Base-by-base conservation (phyloP, 2,329 filamentous ascomycete species). In the Exophiala mesophila region DNA sequence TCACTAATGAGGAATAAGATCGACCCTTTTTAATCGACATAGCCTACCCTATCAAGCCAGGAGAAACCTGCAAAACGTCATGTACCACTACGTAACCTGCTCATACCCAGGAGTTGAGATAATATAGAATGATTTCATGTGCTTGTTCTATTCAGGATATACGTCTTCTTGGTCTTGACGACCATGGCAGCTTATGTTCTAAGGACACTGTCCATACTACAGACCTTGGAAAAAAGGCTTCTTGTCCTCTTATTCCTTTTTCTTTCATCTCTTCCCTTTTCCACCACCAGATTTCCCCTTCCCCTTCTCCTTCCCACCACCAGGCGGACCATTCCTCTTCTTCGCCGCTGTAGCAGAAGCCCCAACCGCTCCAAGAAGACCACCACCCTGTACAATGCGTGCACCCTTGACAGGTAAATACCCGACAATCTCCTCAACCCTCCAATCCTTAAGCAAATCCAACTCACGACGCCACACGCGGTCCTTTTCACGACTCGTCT, bases 361-460 rank as follows among this genome's bases (percentile, higher is more conserved):
- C 26, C 54, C 53, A 44, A 61, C 57, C 36, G 59, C 56, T 35
- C 56, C 59, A 21, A 61, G 58, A 24, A 65, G 64, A 1, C 76
- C 78, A 4, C 80, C 80, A 10, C 75, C 71, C 70, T 85, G 78
- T 78, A 94, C 85, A 28, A 94, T 78, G 56, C 84, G 78, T 26
- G 92, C 77, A 62, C 85, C 90, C 21, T 82, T 76, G 0, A 94
- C 87, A 0, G 88, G 85, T 51, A 96, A 76, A 3, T 79, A 77
- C 54, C 90, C 89, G 41, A 88, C 77, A 12, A 88, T 76, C 66
- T 95, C 89, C 46, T 85, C 81, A 16, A 87, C 79, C 65, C 88
- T 92, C 70, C 88, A 80, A 0, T 71, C 78, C 65, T 83, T 84
- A 48, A 97, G 75, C 24, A 95, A 67, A 62, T 95, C 89, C n/a